A percentile compares a stretch with the other conserved stretches of the same genome.
Evolutionary conservation across 2,329 filamentous ascomycete genomes (phyloP).

Genomic region (Talaromyces pinophilus): DNA sequence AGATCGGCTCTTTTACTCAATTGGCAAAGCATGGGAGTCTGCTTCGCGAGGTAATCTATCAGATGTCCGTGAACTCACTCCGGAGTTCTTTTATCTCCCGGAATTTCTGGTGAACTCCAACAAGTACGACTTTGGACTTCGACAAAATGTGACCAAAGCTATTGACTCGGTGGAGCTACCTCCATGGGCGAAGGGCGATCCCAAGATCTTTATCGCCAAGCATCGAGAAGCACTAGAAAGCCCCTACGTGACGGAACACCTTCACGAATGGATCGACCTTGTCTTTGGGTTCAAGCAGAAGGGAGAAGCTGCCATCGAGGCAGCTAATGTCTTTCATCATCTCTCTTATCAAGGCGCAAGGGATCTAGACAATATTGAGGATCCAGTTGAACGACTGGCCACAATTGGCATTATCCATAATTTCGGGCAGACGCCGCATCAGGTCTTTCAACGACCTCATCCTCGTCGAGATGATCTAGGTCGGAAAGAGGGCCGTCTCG

Average conservation of each 20-base stretch:
- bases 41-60: slow-evolving; percentile 87
- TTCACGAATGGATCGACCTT: slow-evolving; percentile 95
- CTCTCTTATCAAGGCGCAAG: slow-evolving; percentile 92
- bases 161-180: slow-evolving; percentile 90
- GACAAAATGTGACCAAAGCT: slow-evolving; percentile 74
- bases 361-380: slow-evolving; percentile 85
- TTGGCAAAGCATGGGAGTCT: slow-evolving; percentile 87
- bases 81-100: slow-evolving; percentile 95
- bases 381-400: slow-evolving; percentile 80
- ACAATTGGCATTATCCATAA: slow-evolving; percentile 98
- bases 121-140: slow-evolving; percentile 85
- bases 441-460: slow-evolving; percentile 84
- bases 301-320: slow-evolving; percentile 87
- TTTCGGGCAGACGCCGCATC: slow-evolving; percentile 95
- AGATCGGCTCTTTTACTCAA: slow-evolving; percentile 90
- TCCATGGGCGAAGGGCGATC: slow-evolving; percentile 94
- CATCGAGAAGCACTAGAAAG: slow-evolving; percentile 95
- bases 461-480: slow-evolving; percentile 69
- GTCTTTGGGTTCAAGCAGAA: slow-evolving; percentile 93
- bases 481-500: slow-evolving; percentile 68
- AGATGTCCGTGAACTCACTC: slow-evolving; percentile 90
- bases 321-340: slow-evolving; percentile 93
- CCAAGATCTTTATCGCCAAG: slow-evolving; percentile 91
- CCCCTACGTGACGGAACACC: slow-evolving; percentile 81
- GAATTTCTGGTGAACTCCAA: slow-evolving; percentile 96